Percentiles rank a stretch among this genome's conserved stretches.
Conservation (phyloP, 2,329 filamentous ascomycete species). For the Coniochaeta sp. region DNA sequence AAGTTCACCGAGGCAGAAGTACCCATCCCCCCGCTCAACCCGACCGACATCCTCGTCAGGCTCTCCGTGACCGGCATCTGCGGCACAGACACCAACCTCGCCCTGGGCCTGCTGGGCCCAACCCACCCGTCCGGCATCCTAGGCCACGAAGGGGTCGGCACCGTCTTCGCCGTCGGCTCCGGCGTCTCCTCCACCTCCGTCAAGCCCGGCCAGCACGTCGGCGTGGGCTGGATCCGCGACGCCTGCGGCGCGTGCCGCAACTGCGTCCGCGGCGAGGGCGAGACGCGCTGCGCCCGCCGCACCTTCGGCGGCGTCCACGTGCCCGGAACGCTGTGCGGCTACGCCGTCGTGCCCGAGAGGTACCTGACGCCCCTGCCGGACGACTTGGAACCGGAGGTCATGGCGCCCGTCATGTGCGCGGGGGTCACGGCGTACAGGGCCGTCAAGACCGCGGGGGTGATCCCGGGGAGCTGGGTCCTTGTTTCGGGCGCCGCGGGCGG, state of each 20-base stretch:
- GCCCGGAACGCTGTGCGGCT: conserved; percentile 32
- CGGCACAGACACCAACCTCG: conserved; percentile 30
- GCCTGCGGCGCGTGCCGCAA: conserved; percentile 24
- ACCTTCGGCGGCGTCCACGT: conserved; percentile 23
- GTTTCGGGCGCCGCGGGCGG: conserved; percentile 31
- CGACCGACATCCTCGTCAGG: conserved; percentile 25
- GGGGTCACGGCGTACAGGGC: conserved; percentile 37
- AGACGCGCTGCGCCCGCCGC: conserved; percentile 25
- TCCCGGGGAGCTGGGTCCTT: conserved; percentile 26
- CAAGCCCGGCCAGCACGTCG: conserved; percentile 25
- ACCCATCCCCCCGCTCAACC: conserved; percentile 18
- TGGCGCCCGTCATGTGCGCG: conserved; percentile 33
- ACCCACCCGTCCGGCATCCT: conserved; percentile 20
- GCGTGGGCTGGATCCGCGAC: conserved; percentile 31
- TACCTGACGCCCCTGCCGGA: conserved; percentile 24
- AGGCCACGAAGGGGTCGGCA: conserved; percentile 38
- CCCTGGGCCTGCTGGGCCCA: conserved; percentile 27
- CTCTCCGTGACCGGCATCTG: conserved; percentile 28
- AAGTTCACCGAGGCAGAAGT: background rate
- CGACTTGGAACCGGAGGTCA: conserved; percentile 24
- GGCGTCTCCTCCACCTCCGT: conserved; percentile 17
- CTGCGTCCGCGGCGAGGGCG: conserved; percentile 21
- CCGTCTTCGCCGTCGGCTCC: conserved; percentile 27
- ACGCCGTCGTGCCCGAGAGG: conserved; percentile 24
- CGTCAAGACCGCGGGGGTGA: conserved; percentile 22